Evolutionary conservation across 23 red algal genomes (phyloP).

Genomic region (Rhodosorus marinus): DNA sequence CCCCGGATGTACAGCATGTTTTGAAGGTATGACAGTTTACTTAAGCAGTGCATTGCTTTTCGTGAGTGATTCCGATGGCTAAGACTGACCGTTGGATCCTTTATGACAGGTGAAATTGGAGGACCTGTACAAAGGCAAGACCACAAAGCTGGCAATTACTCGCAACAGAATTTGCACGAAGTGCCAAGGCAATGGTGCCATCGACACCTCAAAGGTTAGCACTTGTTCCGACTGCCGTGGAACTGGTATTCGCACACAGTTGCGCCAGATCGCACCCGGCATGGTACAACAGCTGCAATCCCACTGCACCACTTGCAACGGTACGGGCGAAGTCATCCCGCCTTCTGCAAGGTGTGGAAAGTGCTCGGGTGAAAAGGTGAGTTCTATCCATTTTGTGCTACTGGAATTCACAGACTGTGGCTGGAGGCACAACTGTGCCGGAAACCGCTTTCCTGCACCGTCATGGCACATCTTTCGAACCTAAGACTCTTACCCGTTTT

Average conservation of each 20-base stretch:
- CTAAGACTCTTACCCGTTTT: too few relatives aligned
- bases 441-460: too few relatives aligned
- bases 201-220: conserved; percentile 12
- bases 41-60: too few relatives aligned
- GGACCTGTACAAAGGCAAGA: conserved; percentile 95
- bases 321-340: conserved; percentile 38
- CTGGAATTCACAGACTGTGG: too few relatives aligned
- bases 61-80: too few relatives aligned
- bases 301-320: conserved; percentile 48
- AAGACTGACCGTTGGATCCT: too few relatives aligned
- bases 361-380: conserved; percentile 65
- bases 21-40: too few relatives aligned
- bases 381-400: too few relatives aligned
- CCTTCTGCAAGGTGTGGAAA: conserved; percentile 46
- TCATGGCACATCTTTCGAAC: too few relatives aligned
- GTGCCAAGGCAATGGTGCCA: conserved; percentile 68
- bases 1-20: conserved; percentile 66
- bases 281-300: conserved; percentile 99
- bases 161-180: conserved; percentile 69
- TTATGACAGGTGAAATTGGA: conserved; percentile 75
- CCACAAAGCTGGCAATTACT: conserved; percentile 84
- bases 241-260: conserved; percentile 45
- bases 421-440: too few relatives aligned
- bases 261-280: conserved; percentile 83
- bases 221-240: conserved; percentile 67